Evolutionary conservation across 2,329 filamentous ascomycete genomes (phyloP).

Genomic region (Botrytis tulipae): DNA sequence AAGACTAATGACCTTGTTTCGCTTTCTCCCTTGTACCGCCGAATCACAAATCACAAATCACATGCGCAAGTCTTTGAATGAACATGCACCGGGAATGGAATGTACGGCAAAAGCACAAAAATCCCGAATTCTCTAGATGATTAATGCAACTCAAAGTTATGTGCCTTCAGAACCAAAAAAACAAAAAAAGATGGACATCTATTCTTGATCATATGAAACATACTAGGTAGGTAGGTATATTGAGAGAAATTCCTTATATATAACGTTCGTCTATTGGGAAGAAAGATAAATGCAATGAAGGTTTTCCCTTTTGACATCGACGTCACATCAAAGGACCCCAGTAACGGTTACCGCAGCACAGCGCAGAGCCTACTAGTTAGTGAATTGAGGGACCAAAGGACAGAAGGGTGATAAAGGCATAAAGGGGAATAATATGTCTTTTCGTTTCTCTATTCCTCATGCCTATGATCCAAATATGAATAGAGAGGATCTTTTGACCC

Average conservation of each 20-base stretch:
- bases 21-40: not conserved
- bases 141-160: not conserved
- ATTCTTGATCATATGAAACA: constrained; percentile 12
- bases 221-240: not conserved
- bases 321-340: constrained; percentile 17
- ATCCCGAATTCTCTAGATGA: not conserved
- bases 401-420: constrained; percentile 10
- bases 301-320: constrained; percentile 14
- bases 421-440: constrained; percentile 28
- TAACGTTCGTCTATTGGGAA: not conserved
- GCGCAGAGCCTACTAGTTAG: constrained; percentile 2
- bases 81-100: not conserved
- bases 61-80: not conserved
- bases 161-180: not conserved
- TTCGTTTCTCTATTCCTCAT: constrained; percentile 27
- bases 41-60: not conserved
- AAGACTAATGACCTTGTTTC: not conserved
- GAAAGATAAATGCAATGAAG: constrained; percentile 8
- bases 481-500: constrained; percentile 34
- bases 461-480: constrained; percentile 38
- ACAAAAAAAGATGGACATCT: not conserved
- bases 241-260: not conserved
- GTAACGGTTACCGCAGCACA: constrained; percentile 1
- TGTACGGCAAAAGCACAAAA: not conserved
- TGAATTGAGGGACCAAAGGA: not conserved